A percentile compares a stretch with the other conserved stretches of the same genome.
phyloP scores from a whole-genome alignment of 306 rosid species.

The Corylus avellana region DNA sequence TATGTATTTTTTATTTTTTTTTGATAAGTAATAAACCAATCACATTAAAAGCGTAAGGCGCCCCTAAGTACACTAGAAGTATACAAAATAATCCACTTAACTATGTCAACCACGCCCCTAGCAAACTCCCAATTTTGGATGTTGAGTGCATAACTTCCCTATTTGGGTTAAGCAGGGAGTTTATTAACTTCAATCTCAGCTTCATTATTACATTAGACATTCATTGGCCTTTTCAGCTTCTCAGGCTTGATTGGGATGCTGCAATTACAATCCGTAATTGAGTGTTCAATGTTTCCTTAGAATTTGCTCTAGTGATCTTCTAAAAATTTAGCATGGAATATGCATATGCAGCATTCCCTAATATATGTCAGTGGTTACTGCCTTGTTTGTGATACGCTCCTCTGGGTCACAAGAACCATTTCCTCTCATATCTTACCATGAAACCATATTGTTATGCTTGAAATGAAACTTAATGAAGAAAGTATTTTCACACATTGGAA shows the following conservation, averaged over 20 bases:
- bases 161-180: background rate
- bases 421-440: background rate
- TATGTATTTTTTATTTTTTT: no score
- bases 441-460: background rate
- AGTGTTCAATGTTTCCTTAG: background rate
- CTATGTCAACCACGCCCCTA: no score
- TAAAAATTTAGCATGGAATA: background rate
- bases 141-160: background rate
- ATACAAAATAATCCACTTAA: no score
- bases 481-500: background rate
- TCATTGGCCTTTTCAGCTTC: background rate
- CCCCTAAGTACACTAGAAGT: no score
- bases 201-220: background rate
- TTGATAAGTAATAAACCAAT: no score
- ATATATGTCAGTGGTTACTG: background rate
- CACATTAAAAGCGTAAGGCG: no score
- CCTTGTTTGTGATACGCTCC: background rate
- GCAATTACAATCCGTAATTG: background rate
- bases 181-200: slow-evolving; percentile 11
- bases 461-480: background rate
- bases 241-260: background rate
- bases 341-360: background rate
- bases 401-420: background rate
- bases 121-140: slow-evolving; percentile 7
- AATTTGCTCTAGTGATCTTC: background rate